These are phyloP conservation scores for Flagelloscypha sp. DNA, from an alignment of 768 basidiomycete genomes.

Conservation along the genomic window DNA sequence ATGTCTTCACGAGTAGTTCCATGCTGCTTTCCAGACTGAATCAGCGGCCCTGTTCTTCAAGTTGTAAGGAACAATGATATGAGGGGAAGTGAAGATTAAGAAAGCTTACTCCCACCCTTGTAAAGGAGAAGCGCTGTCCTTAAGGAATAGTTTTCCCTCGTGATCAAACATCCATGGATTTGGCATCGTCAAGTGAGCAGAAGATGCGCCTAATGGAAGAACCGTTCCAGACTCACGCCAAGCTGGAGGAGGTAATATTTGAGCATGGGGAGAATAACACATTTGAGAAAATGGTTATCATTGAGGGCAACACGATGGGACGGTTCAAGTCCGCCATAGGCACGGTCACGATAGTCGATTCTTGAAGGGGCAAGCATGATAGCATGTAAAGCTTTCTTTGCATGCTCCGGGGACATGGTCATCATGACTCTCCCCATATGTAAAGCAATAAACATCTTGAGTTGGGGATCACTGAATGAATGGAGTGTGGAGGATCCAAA, in stretches of 20 bases:
- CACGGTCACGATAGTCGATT: constrained; percentile 34
- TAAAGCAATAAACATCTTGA: no score
- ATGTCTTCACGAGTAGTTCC: constrained; percentile 35
- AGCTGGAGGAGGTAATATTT: no score
- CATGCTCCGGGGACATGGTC: no score
- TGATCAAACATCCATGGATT: constrained; percentile 34
- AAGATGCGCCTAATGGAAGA: constrained; percentile 39
- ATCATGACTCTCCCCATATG: no score
- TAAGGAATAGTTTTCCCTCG: constrained; percentile 28
- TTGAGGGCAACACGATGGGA: constrained; percentile 38
- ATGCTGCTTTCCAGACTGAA: constrained; percentile 25
- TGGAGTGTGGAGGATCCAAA: no score
- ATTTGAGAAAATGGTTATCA: no score
- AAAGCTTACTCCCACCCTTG: constrained; percentile 35
- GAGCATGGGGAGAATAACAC: no score
- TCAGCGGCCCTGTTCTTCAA: constrained; percentile 23
- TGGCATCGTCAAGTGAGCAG: constrained; percentile 29
- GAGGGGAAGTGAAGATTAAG: neutral
- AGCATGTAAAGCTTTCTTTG: constrained; percentile 23
- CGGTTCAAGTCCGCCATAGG: constrained; percentile 26
- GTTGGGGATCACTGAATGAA: no score
- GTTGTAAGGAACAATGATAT: constrained; percentile 4
- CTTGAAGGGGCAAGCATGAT: constrained; percentile 29
- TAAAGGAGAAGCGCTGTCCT: constrained; percentile 33
- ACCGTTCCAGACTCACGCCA: constrained; percentile 34